A percentile compares a stretch with the other conserved stretches of the same genome.
Evolutionary conservation across 208 protist species (phyloP).

Genomic region (Acanthamoeba divionensis): DNA sequence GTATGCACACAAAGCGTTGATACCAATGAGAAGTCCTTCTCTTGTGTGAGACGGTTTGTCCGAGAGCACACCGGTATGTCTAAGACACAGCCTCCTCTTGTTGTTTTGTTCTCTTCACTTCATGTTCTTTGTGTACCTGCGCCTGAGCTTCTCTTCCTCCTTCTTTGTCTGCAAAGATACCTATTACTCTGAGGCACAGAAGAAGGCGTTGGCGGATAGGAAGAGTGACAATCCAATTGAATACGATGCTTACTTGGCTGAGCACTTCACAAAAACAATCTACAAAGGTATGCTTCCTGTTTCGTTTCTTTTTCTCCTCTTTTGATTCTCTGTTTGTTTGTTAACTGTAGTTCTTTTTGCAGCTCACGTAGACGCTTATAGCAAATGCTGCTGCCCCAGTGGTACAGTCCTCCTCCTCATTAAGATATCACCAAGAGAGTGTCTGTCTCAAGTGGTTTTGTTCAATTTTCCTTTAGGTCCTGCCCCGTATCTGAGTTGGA

Average conservation of each 20-base stretch:
- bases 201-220: not conserved
- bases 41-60: not conserved
- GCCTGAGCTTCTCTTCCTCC: not conserved
- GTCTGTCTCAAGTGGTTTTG: not conserved
- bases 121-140: not conserved
- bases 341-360: not conserved
- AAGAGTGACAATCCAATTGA: not conserved
- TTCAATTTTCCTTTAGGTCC: not conserved
- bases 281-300: not conserved
- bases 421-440: not conserved
- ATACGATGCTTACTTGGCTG: not conserved
- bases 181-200: not conserved
- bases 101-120: not conserved
- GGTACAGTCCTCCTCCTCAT: not conserved
- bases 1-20: not conserved
- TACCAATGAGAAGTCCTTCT: not conserved
- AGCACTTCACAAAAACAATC: not conserved
- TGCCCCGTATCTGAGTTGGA: not conserved
- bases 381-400: not conserved
- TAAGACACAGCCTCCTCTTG: not conserved
- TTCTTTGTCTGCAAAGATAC: not conserved
- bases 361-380: not conserved
- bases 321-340: not conserved
- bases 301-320: not conserved
- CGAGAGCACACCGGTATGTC: not conserved